These are phyloP conservation scores for Phytopythium helicoides DNA, from an alignment of 352 stramenopile genomes.

Conservation along the genomic window DNA sequence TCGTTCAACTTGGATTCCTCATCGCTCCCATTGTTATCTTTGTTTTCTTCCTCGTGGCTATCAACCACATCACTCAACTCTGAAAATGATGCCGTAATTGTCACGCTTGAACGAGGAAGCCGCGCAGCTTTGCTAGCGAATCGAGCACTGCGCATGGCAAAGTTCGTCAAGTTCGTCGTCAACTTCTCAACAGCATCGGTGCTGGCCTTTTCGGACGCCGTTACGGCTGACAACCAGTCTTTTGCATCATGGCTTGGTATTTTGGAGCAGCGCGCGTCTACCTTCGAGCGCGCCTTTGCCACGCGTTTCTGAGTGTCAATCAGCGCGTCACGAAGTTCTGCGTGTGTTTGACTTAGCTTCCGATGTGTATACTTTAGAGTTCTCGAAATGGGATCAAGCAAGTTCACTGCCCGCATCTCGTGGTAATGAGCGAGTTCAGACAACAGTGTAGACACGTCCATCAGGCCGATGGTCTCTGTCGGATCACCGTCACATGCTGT, in stretches of 20 bases:
- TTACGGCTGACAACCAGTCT: constrained; percentile 1
- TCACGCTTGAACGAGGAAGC: constrained; percentile 1
- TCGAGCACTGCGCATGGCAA: constrained; percentile 25
- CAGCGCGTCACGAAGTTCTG: constrained; percentile 35
- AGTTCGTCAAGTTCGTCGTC: constrained; percentile 10
- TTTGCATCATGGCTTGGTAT: constrained; percentile 1
- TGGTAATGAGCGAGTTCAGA: constrained; percentile 31
- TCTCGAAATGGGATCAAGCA: constrained; percentile 45
- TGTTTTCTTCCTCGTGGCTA: constrained; percentile 12
- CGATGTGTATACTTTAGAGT: constrained; percentile 52
- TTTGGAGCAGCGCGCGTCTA: not conserved
- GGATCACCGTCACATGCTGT: not conserved
- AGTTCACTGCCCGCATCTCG: constrained; percentile 31
- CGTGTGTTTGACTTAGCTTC: constrained; percentile 41
- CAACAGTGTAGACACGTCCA: constrained; percentile 14
- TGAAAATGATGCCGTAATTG: constrained; percentile 1
- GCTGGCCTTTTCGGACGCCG: not conserved
- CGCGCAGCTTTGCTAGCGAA: constrained; percentile 1
- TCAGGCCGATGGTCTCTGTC: constrained; percentile 6
- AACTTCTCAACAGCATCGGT: not conserved
- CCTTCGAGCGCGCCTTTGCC: constrained; percentile 9
- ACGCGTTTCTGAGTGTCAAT: constrained; percentile 26
- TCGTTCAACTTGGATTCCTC: not conserved
- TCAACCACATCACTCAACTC: not conserved
- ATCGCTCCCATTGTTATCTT: constrained; percentile 3